Percentiles rank a stretch among this genome's conserved stretches.
phyloP scores from a whole-genome alignment of 2,329 filamentous ascomycete genomes.

The Fusarium mundagurra region DNA sequence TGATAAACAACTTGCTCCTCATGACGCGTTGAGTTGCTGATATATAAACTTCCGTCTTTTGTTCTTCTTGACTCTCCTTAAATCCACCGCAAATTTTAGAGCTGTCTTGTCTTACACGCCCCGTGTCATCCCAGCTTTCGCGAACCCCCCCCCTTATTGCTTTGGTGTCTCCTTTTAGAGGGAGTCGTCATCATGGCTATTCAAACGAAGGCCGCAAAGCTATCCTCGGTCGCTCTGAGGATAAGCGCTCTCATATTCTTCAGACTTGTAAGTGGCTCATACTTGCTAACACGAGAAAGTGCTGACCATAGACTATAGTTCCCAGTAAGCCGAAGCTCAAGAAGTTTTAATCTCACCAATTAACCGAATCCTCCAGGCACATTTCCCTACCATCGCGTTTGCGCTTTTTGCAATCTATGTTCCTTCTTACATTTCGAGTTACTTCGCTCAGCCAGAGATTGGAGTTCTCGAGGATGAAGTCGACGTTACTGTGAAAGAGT shows the following conservation, averaged over 20 bases:
- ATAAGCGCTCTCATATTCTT: conserved; percentile 51
- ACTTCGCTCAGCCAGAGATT: conserved; percentile 65
- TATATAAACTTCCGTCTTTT: conserved; percentile 5
- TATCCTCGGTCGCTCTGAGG: conserved; percentile 51
- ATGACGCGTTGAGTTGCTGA: conserved; percentile 26
- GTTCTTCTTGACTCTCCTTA: conserved; percentile 39
- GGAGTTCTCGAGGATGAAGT: conserved; percentile 69
- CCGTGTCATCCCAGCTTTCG: conserved; percentile 8
- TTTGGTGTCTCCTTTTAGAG: conserved; percentile 16
- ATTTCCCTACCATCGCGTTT: conserved; percentile 64
- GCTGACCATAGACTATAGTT: conserved; percentile 44
- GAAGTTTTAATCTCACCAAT: conserved; percentile 14
- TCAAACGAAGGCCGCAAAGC: conserved; percentile 46
- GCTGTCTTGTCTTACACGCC: conserved; percentile 4
- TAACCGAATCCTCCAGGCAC: conserved; percentile 44
- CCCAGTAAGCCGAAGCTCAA: conserved; percentile 44
- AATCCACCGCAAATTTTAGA: neutral
- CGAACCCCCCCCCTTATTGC: conserved; percentile 9
- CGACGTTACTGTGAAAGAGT: conserved; percentile 64
- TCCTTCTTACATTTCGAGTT: conserved; percentile 69
- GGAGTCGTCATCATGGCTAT: conserved; percentile 42
- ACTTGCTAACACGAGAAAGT: neutral
- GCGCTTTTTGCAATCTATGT: conserved; percentile 73
- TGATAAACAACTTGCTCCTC: conserved; percentile 12
- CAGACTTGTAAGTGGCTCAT: conserved; percentile 46